Percentiles rank a stretch among this genome's conserved stretches.
Evolutionary conservation across 2,329 filamentous ascomycete genomes (phyloP).

Genomic region (Fragosphaeria purpurea): DNA sequence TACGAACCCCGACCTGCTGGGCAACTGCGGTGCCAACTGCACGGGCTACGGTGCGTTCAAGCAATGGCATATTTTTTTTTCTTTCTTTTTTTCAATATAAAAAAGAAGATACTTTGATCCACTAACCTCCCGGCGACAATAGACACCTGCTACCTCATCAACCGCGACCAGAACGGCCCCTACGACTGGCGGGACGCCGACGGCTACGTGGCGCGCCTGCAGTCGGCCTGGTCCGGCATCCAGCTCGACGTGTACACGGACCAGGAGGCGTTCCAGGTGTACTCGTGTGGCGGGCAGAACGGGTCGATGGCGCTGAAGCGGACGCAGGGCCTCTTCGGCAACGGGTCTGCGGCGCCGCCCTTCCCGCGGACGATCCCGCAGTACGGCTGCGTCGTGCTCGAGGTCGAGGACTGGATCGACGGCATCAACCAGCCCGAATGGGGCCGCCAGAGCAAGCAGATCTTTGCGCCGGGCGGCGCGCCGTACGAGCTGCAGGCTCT

Average conservation of each 20-base stretch:
- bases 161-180: conserved; percentile 45
- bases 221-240: conserved; percentile 71
- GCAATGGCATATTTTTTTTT: conserved; percentile 1
- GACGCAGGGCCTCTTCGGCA: conserved; percentile 54
- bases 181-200: conserved; percentile 53
- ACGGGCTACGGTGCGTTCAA: conserved; percentile 62
- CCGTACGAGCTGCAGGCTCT: conserved; percentile 53
- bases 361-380: conserved; percentile 56
- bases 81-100: conserved; percentile 17
- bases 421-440: conserved; percentile 87
- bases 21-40: conserved; percentile 74
- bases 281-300: conserved; percentile 70
- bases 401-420: conserved; percentile 90
- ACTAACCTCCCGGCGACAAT: too few species aligned
- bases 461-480: conserved; percentile 48
- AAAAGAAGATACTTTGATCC: too few species aligned
- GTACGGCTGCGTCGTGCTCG: conserved; percentile 81
- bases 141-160: conserved; percentile 60
- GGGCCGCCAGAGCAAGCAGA: conserved; percentile 54
- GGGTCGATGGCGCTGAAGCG: conserved; percentile 59
- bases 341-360: conserved; percentile 21
- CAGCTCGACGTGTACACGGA: conserved; percentile 71
- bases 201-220: conserved; percentile 55
- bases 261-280: conserved; percentile 82
- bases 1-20: conserved; percentile 45